Base-by-base conservation (phyloP, 2,329 filamentous ascomycete species). In the Arthrobotrys iridis region DNA sequence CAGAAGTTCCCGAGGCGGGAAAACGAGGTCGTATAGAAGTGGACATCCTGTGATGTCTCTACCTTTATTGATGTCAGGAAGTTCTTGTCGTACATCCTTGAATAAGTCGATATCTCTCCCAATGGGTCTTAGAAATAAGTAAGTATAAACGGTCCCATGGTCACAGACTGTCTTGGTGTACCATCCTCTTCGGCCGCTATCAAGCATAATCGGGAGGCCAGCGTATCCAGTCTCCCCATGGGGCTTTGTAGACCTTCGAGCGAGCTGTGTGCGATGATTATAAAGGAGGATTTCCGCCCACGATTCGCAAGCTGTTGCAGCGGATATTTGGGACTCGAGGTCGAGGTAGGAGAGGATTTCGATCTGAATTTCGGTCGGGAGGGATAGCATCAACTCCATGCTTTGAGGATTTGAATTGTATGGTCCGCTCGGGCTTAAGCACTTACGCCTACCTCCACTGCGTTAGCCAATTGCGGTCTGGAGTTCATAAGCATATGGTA, bases 271-370 rank as follows among this genome's bases (percentile, higher is more conserved):
- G 3, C 15, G 0, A 2, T 35, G 24, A 15, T 15, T 18, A 3
- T 26, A 55, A 15, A 64, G 45, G 13, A 64, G 26, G 24, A 64
- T 13, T 1, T 4, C 6, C 5, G 46, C 26, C 45, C 45, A 55
- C 3, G 20, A 8, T 20, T 11, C 11, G 8, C n/a, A 55, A 2
- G 33, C 24, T 4, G 1, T 11, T 4, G 37, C 5, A 2, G 46
- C 62, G 24, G 40, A n/a, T 1, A 55, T 57, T 26, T 57, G 46
- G n/a, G 26, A 28, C 35, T 41, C 28, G 0, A 66, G 2, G 18
- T 45, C 48, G 3, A 66, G 41, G 26, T 45, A 57, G 4, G 48
- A 57, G 20, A 66, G 46, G 10, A 57, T 57, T 37, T 66, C 37
- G 35, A 66, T 11, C 13, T 66, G 62, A 18, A 66, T 8, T 2